These are phyloP conservation scores for Curvularia eragrostidis DNA, from an alignment of 2,329 filamentous ascomycete genomes.

Conservation along the genomic window DNA sequence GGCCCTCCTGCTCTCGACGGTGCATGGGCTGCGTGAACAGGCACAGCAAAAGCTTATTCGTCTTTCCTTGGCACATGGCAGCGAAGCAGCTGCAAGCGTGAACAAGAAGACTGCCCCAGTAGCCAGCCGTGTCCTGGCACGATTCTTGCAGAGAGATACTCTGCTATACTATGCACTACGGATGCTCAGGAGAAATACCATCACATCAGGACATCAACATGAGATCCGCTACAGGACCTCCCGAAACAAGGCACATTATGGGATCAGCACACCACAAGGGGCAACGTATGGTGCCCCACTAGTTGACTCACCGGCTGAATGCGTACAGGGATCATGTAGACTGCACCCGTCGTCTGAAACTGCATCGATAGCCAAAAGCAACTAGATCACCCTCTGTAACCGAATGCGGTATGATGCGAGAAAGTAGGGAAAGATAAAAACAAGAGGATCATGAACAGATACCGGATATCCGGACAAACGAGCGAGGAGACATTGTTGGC, in stretches of 20 bases:
- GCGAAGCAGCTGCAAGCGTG: not conserved
- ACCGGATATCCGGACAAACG: not conserved
- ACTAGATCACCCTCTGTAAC: not conserved
- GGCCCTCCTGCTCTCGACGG: not conserved
- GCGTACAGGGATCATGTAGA: not conserved
- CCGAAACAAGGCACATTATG: not conserved
- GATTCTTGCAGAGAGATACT: not conserved
- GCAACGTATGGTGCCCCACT: not conserved
- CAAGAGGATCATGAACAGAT: not conserved
- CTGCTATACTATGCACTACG: not conserved
- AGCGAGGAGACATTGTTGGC: not conserved
- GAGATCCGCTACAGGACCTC: not conserved
- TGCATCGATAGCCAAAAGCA: not conserved
- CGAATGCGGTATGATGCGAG: not conserved
- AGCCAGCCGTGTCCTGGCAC: not conserved
- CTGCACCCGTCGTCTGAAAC: not conserved
- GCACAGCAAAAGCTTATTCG: not conserved
- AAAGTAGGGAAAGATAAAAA: not conserved
- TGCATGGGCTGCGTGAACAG: not conserved
- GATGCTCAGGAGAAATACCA: not conserved
- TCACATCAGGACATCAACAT: not conserved
- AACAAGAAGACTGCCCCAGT: not conserved
- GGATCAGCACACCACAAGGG: not conserved
- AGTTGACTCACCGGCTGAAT: not conserved
- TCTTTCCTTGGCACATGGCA: not conserved